phyloP scores from a whole-genome alignment of 495 filamentous ascomycete species.

The Aspergillus biplanus region DNA sequence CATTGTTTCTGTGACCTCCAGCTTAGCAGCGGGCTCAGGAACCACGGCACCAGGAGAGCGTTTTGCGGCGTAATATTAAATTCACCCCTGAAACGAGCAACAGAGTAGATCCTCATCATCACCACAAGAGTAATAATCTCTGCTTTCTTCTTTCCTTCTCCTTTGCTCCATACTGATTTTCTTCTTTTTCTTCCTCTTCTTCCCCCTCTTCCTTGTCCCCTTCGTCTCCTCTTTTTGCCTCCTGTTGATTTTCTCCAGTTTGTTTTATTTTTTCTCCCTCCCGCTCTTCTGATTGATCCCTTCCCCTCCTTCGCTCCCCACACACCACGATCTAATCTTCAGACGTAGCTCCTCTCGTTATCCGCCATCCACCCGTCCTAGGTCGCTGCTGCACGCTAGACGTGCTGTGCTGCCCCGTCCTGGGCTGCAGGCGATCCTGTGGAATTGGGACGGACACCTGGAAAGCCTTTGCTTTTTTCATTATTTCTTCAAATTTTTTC shows the following conservation, averaged over 20 bases:
- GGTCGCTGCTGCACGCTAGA: constrained; percentile 27
- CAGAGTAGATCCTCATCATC: constrained; percentile 34
- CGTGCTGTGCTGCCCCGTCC: constrained; percentile 26
- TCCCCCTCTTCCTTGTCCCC: constrained; percentile 3
- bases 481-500: constrained; percentile 15
- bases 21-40: constrained; percentile 2
- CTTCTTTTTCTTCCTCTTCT: constrained; percentile 18
- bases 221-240: constrained; percentile 13
- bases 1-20: not conserved
- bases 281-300: constrained; percentile 12
- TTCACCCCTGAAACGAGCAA: constrained; percentile 32
- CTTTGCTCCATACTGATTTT: constrained; percentile 18
- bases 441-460: constrained; percentile 28
- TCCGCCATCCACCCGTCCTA: constrained; percentile 10
- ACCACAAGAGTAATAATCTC: not conserved
- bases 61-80: constrained; percentile 26
- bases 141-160: constrained; percentile 13
- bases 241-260: constrained; percentile 1
- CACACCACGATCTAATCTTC: constrained; percentile 18
- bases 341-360: constrained; percentile 21
- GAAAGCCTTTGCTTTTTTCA: constrained; percentile 25
- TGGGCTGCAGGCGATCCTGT: constrained; percentile 46
- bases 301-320: constrained; percentile 10
- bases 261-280: not conserved
- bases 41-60: constrained; percentile 18